Base-by-base conservation (phyloP, 192 early-diverging fungal species). In the Rhizophagus clarus region DNA sequence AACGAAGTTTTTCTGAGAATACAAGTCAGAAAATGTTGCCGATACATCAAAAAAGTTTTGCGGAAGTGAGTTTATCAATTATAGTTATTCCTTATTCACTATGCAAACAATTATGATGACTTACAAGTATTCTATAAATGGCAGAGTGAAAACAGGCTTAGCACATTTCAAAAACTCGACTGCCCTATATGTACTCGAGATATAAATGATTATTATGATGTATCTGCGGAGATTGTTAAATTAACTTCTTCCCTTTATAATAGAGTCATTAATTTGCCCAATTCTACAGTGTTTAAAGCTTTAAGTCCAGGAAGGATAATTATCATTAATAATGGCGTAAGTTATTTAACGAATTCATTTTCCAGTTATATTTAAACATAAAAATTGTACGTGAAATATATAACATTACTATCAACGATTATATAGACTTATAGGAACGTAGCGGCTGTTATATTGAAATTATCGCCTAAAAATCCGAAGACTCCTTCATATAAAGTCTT, bases 1-100 rank as follows among this genome's bases (percentile, higher is more conserved):
- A 98, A 79, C 93, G 96, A 49, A 94, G 93, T 85, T 99, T 99
- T 91, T 96, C 94, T 5, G 98, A 98, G 79, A 96, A 96, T 84
- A 81, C 83, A 7, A 83, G 90, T n/a, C 97, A 99, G 87, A 93
- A 95, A 72, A 75, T 91, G 56, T 84, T 97, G 42, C 98, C 96
- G 0, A 96, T 96, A 66, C 91, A 95, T 28, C 88, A 96, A 81
- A 89, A 87, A 70, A 79, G 88, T 51, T 84, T 93, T 77, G 87
- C 90, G 31, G 91, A 95, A 79, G 91, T 91, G 74, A 79, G 6
- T 28, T 28, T 26, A 31, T 22, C 34, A 26, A 37, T n/a, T 6
- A 7, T 4, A 37, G 22, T 24, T 74, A 22, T 29, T 17, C 15
- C 22, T 47, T 45, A 72, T 29, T 45, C 9, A 40, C 0, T 40